Base-by-base conservation (phyloP, 805 yeast species). In the Clavispora santaluciae region DNA sequence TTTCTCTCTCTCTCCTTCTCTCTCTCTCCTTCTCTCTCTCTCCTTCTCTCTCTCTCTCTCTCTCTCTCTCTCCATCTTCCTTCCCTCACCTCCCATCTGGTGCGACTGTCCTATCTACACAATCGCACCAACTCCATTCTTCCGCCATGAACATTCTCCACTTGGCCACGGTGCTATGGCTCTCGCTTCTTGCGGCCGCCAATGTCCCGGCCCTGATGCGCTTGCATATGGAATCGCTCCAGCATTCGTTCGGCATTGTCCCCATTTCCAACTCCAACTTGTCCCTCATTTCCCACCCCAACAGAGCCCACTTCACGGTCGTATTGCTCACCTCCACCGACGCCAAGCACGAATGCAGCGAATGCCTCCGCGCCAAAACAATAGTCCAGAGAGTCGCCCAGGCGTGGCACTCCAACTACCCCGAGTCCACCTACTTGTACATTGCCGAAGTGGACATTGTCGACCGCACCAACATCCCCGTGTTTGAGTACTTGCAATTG, bases 371-470 rank as follows among this genome's bases (percentile, higher is more conserved):
- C 6, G 63, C 82, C 42, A 66, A 68, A 25, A 63, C 66, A 0
- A 61, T 72, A 2, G 61, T 70, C 28, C 54, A 64, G 6, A 55
- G 54, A 20, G 78, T 78, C 0, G 63, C 78, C 0, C 49, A 48
- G 1, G 61, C 76, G 2, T 75, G 78, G 59, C 53, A 61, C 30
- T 40, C 51, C 5, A 76, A 79, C 44, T 66, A 75, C 45, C 68
- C 74, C 1, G 56, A 59, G 5, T 55, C 68, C 18, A 51, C 66
- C 44, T 57, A 64, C 23, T 59, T 78, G 11, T 67, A 69, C 53
- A 73, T 81, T 54, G 64, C 70, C 26, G 61, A 66, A 31, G 73
- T 76, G 10, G 90, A 83, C 44, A 72, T 78, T 23, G 51, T 53
- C 5, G 63, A 66, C 38, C 48, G 54, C 2, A 55, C 63, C 2